phyloP scores from a whole-genome alignment of 2,329 filamentous ascomycete genomes.

The Fusarium chuoi region DNA sequence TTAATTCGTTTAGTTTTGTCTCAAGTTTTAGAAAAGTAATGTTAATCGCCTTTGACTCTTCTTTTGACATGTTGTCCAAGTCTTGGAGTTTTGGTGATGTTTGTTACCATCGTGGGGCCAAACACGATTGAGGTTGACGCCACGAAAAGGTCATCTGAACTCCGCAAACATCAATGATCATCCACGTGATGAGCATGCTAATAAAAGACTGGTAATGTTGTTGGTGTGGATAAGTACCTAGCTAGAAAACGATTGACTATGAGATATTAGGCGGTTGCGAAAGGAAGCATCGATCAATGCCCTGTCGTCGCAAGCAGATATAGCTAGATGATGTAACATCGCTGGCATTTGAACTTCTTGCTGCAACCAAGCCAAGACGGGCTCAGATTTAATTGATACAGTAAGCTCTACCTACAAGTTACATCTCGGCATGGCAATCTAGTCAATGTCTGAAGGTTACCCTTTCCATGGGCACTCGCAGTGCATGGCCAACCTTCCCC shows the following conservation, averaged over 20 bases:
- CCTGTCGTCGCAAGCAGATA: not conserved
- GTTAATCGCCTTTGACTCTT: too few species aligned
- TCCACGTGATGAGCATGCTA: fast-evolving
- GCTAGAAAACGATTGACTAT: fast-evolving
- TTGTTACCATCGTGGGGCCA: not conserved
- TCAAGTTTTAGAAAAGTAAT: not conserved
- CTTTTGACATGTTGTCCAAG: fast-evolving
- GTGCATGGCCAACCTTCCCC: not conserved
- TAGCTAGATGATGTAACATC: too few species aligned
- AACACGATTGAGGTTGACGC: not conserved
- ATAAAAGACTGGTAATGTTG: fast-evolving
- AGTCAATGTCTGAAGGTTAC: fast-evolving
- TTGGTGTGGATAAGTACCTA: fast-evolving
- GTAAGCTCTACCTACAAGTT: fast-evolving
- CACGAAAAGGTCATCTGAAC: not conserved
- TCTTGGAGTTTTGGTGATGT: not conserved
- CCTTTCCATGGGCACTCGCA: not conserved
- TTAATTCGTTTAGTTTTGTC: not conserved
- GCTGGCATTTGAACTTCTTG: not conserved
- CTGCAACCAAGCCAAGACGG: fast-evolving
- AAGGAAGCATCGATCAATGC: too few species aligned
- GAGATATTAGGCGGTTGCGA: fast-evolving
- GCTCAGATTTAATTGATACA: not conserved
- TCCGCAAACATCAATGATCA: fast-evolving
- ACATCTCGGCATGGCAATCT: fast-evolving